These are phyloP conservation scores for Sordaria brevicollis DNA, from an alignment of 495 filamentous ascomycete genomes.

Conservation along the genomic window DNA sequence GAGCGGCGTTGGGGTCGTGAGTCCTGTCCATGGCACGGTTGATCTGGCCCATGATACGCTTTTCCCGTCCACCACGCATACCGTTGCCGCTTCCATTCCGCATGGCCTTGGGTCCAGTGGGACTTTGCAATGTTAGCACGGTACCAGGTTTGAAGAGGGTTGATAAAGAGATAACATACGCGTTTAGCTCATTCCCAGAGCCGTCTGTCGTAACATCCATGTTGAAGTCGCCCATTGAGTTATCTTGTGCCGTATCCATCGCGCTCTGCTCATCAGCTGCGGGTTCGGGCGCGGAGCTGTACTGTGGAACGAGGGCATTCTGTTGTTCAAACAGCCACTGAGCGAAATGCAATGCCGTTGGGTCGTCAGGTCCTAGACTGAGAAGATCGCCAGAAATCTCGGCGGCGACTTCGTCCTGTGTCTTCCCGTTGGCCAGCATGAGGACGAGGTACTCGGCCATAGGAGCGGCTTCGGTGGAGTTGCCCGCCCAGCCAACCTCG, in stretches of 20 bases:
- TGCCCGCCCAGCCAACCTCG: slow-evolving; percentile 86
- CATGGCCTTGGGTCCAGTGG: slow-evolving; percentile 90
- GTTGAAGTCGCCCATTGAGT: slow-evolving; percentile 43
- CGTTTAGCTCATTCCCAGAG: slow-evolving; percentile 39
- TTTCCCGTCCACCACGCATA: slow-evolving; percentile 44
- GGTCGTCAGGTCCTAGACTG: slow-evolving; percentile 70
- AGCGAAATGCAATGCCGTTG: slow-evolving; percentile 72
- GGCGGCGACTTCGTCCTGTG: slow-evolving; percentile 73
- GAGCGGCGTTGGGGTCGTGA: slow-evolving; percentile 44
- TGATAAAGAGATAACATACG: slow-evolving; percentile 46
- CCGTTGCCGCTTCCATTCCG: slow-evolving; percentile 45
- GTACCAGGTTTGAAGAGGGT: background rate
- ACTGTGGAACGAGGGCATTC: slow-evolving; percentile 51
- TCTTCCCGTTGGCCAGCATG: slow-evolving; percentile 93
- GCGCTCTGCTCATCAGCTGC: slow-evolving; percentile 9
- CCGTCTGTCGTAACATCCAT: slow-evolving; percentile 48
- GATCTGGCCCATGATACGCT: slow-evolving; percentile 78
- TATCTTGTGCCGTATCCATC: slow-evolving; percentile 12
- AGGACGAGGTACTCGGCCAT: slow-evolving; percentile 92
- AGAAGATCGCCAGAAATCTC: slow-evolving; percentile 87
- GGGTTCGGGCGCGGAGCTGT: slow-evolving; percentile 34
- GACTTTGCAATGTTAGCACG: background rate
- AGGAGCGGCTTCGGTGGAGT: slow-evolving; percentile 68
- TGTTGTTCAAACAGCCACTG: slow-evolving; percentile 87
- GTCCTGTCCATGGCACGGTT: slow-evolving; percentile 76